Evolutionary conservation across 495 filamentous ascomycete species (phyloP), one percentile per base, ranked within the genome.

Genomic region (Penicillium silybi): DNA sequence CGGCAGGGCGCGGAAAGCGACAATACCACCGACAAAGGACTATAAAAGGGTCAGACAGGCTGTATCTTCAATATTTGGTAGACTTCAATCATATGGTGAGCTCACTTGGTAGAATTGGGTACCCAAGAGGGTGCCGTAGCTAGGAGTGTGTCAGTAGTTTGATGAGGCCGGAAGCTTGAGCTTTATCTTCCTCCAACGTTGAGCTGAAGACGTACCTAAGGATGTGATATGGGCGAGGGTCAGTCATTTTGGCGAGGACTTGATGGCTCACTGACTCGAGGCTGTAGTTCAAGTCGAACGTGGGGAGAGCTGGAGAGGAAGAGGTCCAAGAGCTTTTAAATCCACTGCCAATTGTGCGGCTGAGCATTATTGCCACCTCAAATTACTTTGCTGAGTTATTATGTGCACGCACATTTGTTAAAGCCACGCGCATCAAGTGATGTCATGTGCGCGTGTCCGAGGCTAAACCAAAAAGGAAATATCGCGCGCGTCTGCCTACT

Each of bases 71-170:
- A 7, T 34, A 6, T 19, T 2, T 2, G 25, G 16, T 25, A n/a
- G 19, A n/a, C 16, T n/a, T n/a, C 47, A 5, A 10, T 18, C 16
- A 38, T 44, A 18, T 17, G 4, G 18, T 42, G n/a, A 17, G 18
- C 50, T 66, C 70, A 88, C 85, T 68, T 93, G 89, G 71, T 84
- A 93, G 70, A 92, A 74, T 57, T 89, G 81, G 20, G 85, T 82
- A 37, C 90, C 90, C 16, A 93, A 73, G 18, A 93, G 74, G 11
- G 87, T 88, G 38, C 88, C 88, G 68, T 90, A 95, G 64, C 87
- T 90, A 54, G 38, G 58, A 55, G 26, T 48, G 61, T 54, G 40
- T 64, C 67, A 73, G 59, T 50, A 25, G 17, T 39, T 19, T 19
- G 29, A 32, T 32, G 11, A 11, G 29, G 9, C 10, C 29, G 11